These are phyloP conservation scores for Mycena kentingensis DNA, from an alignment of 768 basidiomycete species.

Conservation along the genomic window DNA sequence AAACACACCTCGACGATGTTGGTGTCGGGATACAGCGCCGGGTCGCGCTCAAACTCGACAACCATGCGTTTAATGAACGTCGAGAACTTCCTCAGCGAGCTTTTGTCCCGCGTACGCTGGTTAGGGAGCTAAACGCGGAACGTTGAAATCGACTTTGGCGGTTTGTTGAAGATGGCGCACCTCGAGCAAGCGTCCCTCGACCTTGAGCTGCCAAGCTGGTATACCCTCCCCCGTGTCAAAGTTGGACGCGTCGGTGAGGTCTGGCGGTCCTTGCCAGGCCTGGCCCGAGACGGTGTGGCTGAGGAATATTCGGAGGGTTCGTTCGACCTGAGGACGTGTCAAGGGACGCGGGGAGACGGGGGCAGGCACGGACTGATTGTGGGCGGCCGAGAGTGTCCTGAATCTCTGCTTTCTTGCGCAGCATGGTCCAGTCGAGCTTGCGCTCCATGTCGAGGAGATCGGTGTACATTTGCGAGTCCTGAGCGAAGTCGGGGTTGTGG, in stretches of 20 bases:
- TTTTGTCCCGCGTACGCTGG: slow-evolving; percentile 64
- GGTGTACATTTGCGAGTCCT: slow-evolving; percentile 85
- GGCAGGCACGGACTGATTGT: slow-evolving; percentile 54
- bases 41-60: slow-evolving; percentile 86
- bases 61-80: slow-evolving; percentile 82
- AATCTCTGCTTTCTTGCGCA: slow-evolving; percentile 85
- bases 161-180: slow-evolving; percentile 38
- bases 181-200: slow-evolving; percentile 87
- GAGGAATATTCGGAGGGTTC: slow-evolving; percentile 82
- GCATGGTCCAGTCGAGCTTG: slow-evolving; percentile 93
- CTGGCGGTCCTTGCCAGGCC: slow-evolving; percentile 72
- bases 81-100: slow-evolving; percentile 75
- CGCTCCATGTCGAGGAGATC: slow-evolving; percentile 87
- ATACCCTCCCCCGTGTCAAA: slow-evolving; percentile 88
- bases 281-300: slow-evolving; percentile 88
- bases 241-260: slow-evolving; percentile 44
- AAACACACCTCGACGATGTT: slow-evolving; percentile 84
- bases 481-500: slow-evolving; percentile 72
- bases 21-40: slow-evolving; percentile 75
- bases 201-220: slow-evolving; percentile 84
- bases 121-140: slow-evolving; percentile 49
- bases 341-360: neutral
- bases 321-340: slow-evolving; percentile 59
- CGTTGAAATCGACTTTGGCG: slow-evolving; percentile 2
- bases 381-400: slow-evolving; percentile 82